Conservation (phyloP, 768 basidiomycete species). For the Termitomyces heimii region DNA sequence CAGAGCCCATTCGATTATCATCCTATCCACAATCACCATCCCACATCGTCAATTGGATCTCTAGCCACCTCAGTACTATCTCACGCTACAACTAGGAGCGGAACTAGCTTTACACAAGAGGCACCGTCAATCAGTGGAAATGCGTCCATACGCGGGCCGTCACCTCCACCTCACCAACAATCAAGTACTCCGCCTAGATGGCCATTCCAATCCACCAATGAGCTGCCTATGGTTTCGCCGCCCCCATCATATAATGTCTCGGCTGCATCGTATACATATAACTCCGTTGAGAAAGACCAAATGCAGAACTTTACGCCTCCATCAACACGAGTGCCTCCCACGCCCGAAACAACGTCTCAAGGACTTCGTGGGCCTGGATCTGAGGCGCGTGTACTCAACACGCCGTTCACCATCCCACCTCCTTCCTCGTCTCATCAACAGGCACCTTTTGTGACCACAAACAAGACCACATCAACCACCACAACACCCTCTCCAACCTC, state of each 20-base stretch:
- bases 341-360: not conserved
- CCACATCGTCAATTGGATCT: not conserved
- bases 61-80: conserved; percentile 16
- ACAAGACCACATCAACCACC: not conserved
- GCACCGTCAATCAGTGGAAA: not conserved
- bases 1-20: not conserved
- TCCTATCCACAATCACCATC: not conserved
- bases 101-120: conserved; percentile 8
- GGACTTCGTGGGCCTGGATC: not conserved
- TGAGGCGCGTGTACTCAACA: not conserved
- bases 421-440: not conserved
- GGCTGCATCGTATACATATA: not conserved
- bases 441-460: not conserved
- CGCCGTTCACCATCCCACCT: not conserved
- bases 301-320: not conserved
- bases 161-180: not conserved
- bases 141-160: not conserved
- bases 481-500: not conserved
- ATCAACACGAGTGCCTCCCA: not conserved
- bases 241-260: conserved; percentile 41
- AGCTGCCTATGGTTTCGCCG: conserved; percentile 25
- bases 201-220: conserved; percentile 37
- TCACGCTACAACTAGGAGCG: conserved; percentile 10
- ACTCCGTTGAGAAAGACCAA: not conserved
- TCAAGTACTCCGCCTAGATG: conserved; percentile 24